A percentile compares a stretch with the other conserved stretches of the same genome.
Conservation (phyloP, 78 protist species). For the Pelomyxa schiedti region DNA sequence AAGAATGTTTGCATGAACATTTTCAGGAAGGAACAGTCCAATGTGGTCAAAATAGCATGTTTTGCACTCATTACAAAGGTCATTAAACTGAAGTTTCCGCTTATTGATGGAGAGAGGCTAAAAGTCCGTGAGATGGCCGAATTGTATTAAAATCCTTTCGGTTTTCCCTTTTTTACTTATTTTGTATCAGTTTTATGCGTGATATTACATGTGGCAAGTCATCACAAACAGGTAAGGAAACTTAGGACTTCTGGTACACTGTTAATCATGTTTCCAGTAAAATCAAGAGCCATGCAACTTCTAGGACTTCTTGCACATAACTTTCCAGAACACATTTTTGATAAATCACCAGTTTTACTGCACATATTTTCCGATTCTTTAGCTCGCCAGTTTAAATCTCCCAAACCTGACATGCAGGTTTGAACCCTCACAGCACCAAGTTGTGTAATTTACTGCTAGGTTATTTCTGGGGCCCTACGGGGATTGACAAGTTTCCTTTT, state of each 20-base stretch:
- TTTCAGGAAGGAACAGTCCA: background rate
- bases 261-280: background rate
- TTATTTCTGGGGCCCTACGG: background rate
- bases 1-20: background rate
- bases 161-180: too few relatives aligned
- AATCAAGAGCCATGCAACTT: background rate
- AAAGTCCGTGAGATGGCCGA: constrained; percentile 1
- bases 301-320: background rate
- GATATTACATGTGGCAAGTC: background rate
- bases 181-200: too few relatives aligned
- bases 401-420: background rate
- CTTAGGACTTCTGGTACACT: background rate
- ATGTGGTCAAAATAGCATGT: background rate
- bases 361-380: background rate
- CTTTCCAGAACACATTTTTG: background rate
- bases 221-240: background rate
- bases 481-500: background rate
- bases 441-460: too few relatives aligned
- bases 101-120: background rate
- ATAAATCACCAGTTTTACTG: background rate
- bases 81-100: background rate
- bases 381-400: background rate
- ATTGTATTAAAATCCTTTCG: too few relatives aligned
- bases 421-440: too few relatives aligned
- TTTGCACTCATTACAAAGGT: background rate